Evolutionary conservation across 2,329 filamentous ascomycete species (phyloP).

Genomic region (Fonsecaea erecta): DNA sequence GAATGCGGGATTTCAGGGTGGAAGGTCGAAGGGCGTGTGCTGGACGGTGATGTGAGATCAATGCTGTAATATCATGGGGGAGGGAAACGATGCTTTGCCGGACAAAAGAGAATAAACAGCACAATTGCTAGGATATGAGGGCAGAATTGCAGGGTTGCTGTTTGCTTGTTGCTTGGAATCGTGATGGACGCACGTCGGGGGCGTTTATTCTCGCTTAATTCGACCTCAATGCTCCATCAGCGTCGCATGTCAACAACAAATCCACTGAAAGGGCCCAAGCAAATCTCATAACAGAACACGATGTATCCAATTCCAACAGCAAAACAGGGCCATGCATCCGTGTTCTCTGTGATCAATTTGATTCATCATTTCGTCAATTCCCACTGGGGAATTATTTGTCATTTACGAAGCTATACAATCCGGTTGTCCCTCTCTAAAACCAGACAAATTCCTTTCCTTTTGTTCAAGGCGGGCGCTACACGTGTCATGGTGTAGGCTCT

Average conservation of each 20-base stretch:
- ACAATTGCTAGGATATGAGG: slow-evolving; percentile 14
- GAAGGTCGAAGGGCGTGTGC: not conserved
- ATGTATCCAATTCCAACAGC: not conserved
- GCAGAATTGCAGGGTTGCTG: slow-evolving; percentile 16
- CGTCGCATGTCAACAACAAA: slow-evolving; percentile 29
- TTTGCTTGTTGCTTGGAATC: slow-evolving; percentile 13
- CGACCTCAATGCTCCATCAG: slow-evolving; percentile 14
- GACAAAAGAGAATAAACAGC: slow-evolving; percentile 15
- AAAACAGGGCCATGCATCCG: not conserved
- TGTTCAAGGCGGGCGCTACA: slow-evolving; percentile 6
- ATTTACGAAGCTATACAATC: slow-evolving; percentile 23
- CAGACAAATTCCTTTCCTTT: slow-evolving; percentile 10
- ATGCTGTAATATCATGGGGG: slow-evolving; percentile 14
- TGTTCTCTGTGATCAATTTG: not conserved
- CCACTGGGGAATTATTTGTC: slow-evolving; percentile 21
- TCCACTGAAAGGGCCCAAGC: slow-evolving; percentile 1
- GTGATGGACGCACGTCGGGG: slow-evolving; percentile 11
- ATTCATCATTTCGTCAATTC: slow-evolving; percentile 27
- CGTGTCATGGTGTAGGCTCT: slow-evolving; percentile 10
- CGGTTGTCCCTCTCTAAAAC: not conserved
- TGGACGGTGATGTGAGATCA: not conserved
- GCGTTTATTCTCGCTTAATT: slow-evolving; percentile 21
- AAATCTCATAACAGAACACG: not conserved
- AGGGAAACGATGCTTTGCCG: slow-evolving; percentile 21
- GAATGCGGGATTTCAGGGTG: not conserved